Evolutionary conservation across 139 green algal species (phyloP).

Genomic region (Picochlorum costavermella): DNA sequence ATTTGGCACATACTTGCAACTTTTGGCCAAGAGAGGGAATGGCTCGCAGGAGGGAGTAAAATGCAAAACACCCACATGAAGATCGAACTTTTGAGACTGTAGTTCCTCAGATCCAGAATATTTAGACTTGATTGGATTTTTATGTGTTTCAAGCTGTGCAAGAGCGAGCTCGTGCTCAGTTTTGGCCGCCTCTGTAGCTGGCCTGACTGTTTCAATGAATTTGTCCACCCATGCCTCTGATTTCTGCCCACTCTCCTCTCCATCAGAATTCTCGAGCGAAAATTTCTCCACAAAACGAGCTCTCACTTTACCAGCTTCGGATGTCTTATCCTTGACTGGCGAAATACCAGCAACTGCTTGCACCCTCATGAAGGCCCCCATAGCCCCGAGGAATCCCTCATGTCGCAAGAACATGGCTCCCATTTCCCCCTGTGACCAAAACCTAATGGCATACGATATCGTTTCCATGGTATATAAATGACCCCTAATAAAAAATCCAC

Average conservation of each 20-base stretch:
- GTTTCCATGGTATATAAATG: constrained; percentile 99
- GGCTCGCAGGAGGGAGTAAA: constrained; percentile 68
- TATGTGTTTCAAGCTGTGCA: neutral
- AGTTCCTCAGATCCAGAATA: neutral
- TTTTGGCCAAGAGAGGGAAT: constrained; percentile 84
- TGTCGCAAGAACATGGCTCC: constrained; percentile 94
- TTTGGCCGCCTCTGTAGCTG: constrained; percentile 22
- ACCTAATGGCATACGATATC: constrained; percentile 94
- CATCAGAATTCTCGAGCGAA: constrained; percentile 73
- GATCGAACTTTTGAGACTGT: constrained; percentile 22
- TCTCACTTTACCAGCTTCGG: constrained; percentile 34
- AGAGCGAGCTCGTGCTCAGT: constrained; percentile 25
- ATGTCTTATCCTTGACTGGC: neutral
- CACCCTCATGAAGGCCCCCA: constrained; percentile 92
- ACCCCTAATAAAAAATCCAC: constrained; percentile 97
- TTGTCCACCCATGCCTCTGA: constrained; percentile 88
- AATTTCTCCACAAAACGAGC: constrained; percentile 87
- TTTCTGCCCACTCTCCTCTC: constrained; percentile 59
- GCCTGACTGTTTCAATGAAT: constrained; percentile 60
- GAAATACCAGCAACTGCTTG: constrained; percentile 42
- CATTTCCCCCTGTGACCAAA: constrained; percentile 96
- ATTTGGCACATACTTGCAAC: constrained; percentile 74
- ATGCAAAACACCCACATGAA: constrained; percentile 93
- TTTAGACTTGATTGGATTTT: neutral
- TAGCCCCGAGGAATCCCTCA: constrained; percentile 90